Base-by-base conservation (phyloP, 2,329 filamentous ascomycete genomes). In the Ophiocordyceps unilateralis region DNA sequence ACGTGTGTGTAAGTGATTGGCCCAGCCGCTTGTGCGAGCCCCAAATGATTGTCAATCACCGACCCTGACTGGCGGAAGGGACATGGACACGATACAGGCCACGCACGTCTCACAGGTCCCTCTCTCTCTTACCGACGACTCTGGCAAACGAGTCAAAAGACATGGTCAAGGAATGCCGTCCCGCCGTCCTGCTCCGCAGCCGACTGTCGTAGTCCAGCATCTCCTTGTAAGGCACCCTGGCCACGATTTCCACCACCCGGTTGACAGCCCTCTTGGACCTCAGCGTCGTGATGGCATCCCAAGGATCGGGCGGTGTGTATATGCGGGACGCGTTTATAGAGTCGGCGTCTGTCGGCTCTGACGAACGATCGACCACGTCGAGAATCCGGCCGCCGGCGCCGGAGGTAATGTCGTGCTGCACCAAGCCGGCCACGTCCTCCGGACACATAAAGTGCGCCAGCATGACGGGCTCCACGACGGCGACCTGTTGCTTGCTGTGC, bases 201-300 rank as follows among this genome's bases (percentile, higher is more conserved):
- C 93, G 84, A 58, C 86, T 85, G 51, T 96, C 68, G 60, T 96
- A 98, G 37, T 89, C 84, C 30, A 96, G 80, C 85, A 96, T 95
- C 62, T 96, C 89, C 63, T 91, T 93, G 53, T 96, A 69, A 26
- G 91, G 91, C 23, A 96, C 89, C 53, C 83, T 78, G 20, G 88
- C 91, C 11, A 81, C 78, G 50, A 98, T 85, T 41, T 81, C 72
- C 45, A 71, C 66, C 64, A 65, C 68, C 39, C 67, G 63, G 44
- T 64, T 61, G 28, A 61, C 63, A 32, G 61, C 68, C 51, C 66
- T 69, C 55, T 69, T 70, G 36, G 67, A 66, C 38, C 63, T 67
- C 52, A 64, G 66, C 57, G 66, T 89, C 22, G 70, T 70, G 40
- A 74, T 62, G 38, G 69, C 69, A 42, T 76, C 72, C 52, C 77